phyloP scores from a whole-genome alignment of 768 basidiomycete species.

The Agaricus subrufescens region DNA sequence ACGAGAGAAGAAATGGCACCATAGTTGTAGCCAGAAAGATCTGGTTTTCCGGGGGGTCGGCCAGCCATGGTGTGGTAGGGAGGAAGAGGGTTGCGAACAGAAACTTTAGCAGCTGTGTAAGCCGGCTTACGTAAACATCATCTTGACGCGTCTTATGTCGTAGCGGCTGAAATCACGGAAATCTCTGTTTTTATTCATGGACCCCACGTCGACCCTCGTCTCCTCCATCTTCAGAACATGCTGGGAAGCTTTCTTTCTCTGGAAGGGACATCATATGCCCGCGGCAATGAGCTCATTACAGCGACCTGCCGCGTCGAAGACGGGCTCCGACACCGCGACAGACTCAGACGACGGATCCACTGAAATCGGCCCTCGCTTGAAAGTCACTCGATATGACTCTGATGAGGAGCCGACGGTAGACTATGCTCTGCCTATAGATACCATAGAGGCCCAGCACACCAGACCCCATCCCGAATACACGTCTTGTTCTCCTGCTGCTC shows the following conservation, averaged over 20 bases:
- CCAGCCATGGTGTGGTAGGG: constrained; percentile 22
- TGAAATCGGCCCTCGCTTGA: background rate
- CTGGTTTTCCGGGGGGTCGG: constrained; percentile 49
- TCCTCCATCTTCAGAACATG: background rate
- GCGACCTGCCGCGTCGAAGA: background rate
- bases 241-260: background rate
- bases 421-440: background rate
- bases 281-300: background rate
- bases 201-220: background rate
- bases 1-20: constrained; percentile 92
- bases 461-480: constrained; percentile 43
- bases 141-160: no score
- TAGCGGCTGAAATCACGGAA: no score
- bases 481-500: constrained; percentile 44
- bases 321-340: background rate
- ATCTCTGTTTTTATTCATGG: background rate
- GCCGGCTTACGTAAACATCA: no score
- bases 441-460: background rate
- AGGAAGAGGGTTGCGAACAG: no score
- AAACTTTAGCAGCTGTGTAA: no score
- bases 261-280: background rate
- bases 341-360: background rate
- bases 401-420: background rate
- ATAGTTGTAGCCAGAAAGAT: constrained; percentile 93
- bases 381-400: background rate